These are phyloP conservation scores for Musa troglodytarum DNA, from an alignment of 176 grass and related monocot genomes.

Conservation along the genomic window DNA sequence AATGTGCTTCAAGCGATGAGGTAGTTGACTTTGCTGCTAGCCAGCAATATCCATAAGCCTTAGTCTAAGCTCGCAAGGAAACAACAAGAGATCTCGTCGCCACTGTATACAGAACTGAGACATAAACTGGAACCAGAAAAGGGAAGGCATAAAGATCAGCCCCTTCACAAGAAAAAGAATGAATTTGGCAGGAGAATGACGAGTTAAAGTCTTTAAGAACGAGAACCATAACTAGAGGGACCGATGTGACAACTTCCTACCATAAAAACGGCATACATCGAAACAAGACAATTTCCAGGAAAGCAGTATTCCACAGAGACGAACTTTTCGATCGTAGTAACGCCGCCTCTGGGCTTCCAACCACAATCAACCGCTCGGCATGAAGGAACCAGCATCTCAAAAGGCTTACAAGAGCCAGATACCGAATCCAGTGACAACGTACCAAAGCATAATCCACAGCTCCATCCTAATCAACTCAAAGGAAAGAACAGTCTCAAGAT, in stretches of 20 bases:
- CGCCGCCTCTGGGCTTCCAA: too few relatives aligned
- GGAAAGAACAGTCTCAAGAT: not conserved
- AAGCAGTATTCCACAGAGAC: not conserved
- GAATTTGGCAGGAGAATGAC: not conserved
- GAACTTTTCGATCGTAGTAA: not conserved
- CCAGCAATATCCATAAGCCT: not conserved
- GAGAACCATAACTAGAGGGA: not conserved
- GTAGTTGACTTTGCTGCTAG: not conserved
- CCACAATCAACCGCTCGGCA: too few relatives aligned
- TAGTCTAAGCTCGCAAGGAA: not conserved
- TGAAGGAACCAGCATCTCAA: not conserved
- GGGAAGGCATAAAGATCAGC: not conserved
- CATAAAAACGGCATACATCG: not conserved
- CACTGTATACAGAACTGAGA: not conserved
- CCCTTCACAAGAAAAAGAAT: not conserved
- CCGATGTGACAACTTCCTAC: not conserved
- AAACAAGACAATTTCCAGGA: not conserved
- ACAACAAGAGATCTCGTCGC: not conserved
- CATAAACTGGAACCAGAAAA: not conserved
- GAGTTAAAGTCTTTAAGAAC: not conserved
- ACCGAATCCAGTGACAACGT: not conserved
- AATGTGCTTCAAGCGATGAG: not conserved
- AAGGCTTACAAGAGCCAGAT: not conserved
- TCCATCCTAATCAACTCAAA: not conserved
- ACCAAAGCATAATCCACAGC: not conserved